These are phyloP conservation scores for Cucumis sativus DNA, from an alignment of 306 rosid genomes.

Conservation along the genomic window DNA sequence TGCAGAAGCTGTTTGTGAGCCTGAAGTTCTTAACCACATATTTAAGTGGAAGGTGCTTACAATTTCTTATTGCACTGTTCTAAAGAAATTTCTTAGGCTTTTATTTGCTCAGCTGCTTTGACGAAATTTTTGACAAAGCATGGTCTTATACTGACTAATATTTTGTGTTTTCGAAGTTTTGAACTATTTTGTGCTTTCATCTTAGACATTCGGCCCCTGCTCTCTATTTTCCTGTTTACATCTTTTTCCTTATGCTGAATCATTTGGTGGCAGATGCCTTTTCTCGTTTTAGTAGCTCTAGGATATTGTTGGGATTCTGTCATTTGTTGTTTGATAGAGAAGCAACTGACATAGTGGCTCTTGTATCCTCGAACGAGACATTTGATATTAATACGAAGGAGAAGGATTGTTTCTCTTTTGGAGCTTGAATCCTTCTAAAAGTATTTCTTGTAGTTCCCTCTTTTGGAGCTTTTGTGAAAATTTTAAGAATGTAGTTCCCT, in stretches of 20 bases:
- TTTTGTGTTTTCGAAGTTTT: neutral
- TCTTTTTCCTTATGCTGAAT: neutral
- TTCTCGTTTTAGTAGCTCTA: neutral
- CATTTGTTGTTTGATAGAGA: neutral
- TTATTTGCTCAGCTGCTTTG: slow-evolving; percentile 3
- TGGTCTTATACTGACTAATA: neutral
- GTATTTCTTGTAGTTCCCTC: no score
- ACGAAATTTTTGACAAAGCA: neutral
- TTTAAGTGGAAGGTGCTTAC: slow-evolving; percentile 72
- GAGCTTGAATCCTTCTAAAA: no score
- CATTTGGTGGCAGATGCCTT: neutral
- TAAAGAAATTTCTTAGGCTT: neutral
- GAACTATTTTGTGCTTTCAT: neutral
- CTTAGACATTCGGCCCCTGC: neutral
- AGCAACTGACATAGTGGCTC: no score
- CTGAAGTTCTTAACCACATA: slow-evolving; percentile 48
- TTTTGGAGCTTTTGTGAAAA: no score
- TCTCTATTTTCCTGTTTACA: neutral
- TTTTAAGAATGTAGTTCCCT: no score
- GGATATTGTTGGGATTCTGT: neutral
- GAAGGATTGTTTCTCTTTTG: no score
- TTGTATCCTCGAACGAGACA: no score
- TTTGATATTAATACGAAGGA: no score
- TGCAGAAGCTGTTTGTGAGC: slow-evolving; percentile 68
- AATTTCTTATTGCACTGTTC: slow-evolving; percentile 9